phyloP scores from a whole-genome alignment of 495 filamentous ascomycete genomes.

The Aspergillus coremiiformis region DNA sequence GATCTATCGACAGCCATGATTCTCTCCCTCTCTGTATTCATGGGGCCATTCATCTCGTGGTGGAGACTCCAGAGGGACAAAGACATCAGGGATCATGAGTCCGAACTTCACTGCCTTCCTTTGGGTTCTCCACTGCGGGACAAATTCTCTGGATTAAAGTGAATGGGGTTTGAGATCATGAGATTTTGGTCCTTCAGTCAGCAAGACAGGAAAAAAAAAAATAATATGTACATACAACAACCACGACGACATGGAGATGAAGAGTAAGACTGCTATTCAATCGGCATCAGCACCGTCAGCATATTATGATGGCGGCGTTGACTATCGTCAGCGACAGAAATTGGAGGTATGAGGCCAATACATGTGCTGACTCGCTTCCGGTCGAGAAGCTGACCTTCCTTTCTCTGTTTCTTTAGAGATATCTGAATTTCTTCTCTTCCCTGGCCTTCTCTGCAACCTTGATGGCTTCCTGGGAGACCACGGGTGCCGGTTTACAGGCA shows the following conservation, averaged over 20 bases:
- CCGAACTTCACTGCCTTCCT: not conserved
- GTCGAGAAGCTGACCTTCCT: not conserved
- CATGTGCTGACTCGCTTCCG: too few relatives aligned
- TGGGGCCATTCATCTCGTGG: not conserved
- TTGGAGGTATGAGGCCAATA: constrained; percentile 12
- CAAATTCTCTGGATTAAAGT: not conserved
- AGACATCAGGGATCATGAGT: not conserved
- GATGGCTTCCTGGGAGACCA: constrained; percentile 31
- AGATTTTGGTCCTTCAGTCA: too few relatives aligned
- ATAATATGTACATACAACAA: too few relatives aligned
- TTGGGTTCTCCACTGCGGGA: not conserved
- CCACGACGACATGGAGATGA: too few relatives aligned
- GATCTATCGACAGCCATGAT: too few relatives aligned
- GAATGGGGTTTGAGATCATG: too few relatives aligned
- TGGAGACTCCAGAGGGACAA: not conserved
- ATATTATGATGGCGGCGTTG: constrained; percentile 13
- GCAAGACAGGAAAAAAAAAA: too few relatives aligned
- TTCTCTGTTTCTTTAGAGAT: constrained; percentile 19
- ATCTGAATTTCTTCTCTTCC: constrained; percentile 29
- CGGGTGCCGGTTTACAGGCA: constrained; percentile 20
- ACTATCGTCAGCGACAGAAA: constrained; percentile 19
- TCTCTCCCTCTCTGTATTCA: too few relatives aligned
- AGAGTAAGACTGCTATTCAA: constrained; percentile 15
- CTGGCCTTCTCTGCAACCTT: constrained; percentile 28
- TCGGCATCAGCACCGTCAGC: constrained; percentile 12